These are phyloP conservation scores for Colletotrichum tabaci DNA, from an alignment of 2,329 filamentous ascomycete genomes.

Conservation along the genomic window DNA sequence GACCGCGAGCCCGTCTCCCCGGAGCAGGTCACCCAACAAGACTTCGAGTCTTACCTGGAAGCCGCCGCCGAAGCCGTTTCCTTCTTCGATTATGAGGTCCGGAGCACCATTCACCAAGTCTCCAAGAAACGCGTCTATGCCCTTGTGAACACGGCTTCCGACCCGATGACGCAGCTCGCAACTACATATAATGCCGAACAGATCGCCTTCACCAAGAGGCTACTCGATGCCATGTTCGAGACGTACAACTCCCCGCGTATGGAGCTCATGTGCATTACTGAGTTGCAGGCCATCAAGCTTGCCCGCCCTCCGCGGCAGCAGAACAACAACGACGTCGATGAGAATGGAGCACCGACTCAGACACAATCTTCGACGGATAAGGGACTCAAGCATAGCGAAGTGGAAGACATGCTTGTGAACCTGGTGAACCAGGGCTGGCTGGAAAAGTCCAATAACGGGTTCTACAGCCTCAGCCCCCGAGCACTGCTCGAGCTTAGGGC, in stretches of 20 bases:
- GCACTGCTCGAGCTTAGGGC: slow-evolving; percentile 86
- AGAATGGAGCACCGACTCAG: slow-evolving; percentile 54
- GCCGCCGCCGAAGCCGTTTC: slow-evolving; percentile 81
- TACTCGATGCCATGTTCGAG: slow-evolving; percentile 94
- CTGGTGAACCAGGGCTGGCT: slow-evolving; percentile 90
- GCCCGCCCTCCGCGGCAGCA: slow-evolving; percentile 64
- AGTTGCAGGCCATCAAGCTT: slow-evolving; percentile 84
- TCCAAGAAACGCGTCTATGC: slow-evolving; percentile 80
- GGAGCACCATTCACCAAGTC: slow-evolving; percentile 79
- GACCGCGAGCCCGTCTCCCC: slow-evolving; percentile 60
- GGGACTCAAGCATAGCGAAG: slow-evolving; percentile 82
- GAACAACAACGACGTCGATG: slow-evolving; percentile 50
- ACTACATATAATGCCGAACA: slow-evolving; percentile 87
- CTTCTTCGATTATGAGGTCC: slow-evolving; percentile 89
- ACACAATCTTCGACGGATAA: slow-evolving; percentile 57
- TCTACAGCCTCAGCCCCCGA: slow-evolving; percentile 82
- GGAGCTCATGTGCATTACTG: slow-evolving; percentile 87
- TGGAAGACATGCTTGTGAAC: slow-evolving; percentile 78
- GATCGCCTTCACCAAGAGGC: slow-evolving; percentile 88
- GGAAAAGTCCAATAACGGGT: slow-evolving; percentile 78
- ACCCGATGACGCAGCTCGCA: slow-evolving; percentile 87
- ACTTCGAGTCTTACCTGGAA: slow-evolving; percentile 78
- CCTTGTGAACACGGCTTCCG: slow-evolving; percentile 89
- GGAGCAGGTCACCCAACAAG: slow-evolving; percentile 76
- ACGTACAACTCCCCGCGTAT: slow-evolving; percentile 84